Conservation (phyloP, 2,329 filamentous ascomycete genomes). For the Magnaporthiopsis incrustans region DNA sequence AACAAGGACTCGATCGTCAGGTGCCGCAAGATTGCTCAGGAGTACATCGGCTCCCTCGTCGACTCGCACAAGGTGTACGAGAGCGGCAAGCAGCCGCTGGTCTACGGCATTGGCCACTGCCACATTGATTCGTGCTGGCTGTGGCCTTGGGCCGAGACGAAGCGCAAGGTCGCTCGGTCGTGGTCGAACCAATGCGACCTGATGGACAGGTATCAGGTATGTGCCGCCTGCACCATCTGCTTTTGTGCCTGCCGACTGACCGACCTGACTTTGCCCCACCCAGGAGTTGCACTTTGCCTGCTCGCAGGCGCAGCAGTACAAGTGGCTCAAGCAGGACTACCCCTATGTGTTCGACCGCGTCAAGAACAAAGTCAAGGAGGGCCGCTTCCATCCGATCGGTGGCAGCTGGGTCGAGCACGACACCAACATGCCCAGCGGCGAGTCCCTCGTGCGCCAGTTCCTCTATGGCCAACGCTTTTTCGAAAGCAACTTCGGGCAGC, state of each 20-base stretch:
- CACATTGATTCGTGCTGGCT: slow-evolving; percentile 99
- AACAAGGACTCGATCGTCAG: slow-evolving; percentile 70
- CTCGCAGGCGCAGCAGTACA: slow-evolving; percentile 95
- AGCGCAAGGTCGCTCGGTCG: slow-evolving; percentile 88
- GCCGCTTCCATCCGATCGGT: slow-evolving; percentile 88
- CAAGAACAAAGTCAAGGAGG: slow-evolving; percentile 82
- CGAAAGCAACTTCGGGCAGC: slow-evolving; percentile 81
- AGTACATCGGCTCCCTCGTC: slow-evolving; percentile 73
- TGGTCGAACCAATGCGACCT: slow-evolving; percentile 97
- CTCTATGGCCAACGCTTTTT: slow-evolving; percentile 94
- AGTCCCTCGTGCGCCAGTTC: slow-evolving; percentile 90
- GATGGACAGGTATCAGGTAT: slow-evolving; percentile 71
- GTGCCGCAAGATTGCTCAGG: slow-evolving; percentile 72
- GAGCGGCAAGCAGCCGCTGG: slow-evolving; percentile 62
- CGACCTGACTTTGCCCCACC: not conserved
- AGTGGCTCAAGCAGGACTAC: slow-evolving; percentile 89
- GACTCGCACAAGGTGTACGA: slow-evolving; percentile 82
- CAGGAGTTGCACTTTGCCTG: slow-evolving; percentile 79
- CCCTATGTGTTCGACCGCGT: slow-evolving; percentile 85
- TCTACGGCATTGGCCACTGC: slow-evolving; percentile 89
- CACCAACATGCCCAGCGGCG: slow-evolving; percentile 92
- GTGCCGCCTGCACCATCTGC: not conserved
- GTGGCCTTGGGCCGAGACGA: slow-evolving; percentile 97
- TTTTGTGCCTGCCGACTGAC: not conserved
- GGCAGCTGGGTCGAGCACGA: slow-evolving; percentile 99